Evolutionary conservation across 2,329 filamentous ascomycete genomes (phyloP).

Genomic region (Phaeosphaeriaceae sp.): DNA sequence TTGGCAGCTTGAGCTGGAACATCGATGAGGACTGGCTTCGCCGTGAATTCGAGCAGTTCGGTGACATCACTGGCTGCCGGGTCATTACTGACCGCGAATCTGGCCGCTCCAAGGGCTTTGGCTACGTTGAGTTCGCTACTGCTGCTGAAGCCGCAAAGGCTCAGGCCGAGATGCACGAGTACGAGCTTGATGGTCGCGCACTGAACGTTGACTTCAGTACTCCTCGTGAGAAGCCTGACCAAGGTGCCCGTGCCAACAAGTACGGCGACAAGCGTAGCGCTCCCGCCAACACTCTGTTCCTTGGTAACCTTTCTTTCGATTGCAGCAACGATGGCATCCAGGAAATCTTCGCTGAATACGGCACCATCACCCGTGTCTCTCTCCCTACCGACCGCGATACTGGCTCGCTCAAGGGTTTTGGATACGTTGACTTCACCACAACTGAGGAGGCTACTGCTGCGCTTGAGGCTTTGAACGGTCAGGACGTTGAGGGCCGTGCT

Average conservation of each 20-base stretch:
- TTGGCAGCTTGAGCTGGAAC: slow-evolving; percentile 90
- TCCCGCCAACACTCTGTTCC: slow-evolving; percentile 85
- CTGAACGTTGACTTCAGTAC: slow-evolving; percentile 82
- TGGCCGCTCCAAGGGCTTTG: slow-evolving; percentile 88
- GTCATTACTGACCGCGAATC: slow-evolving; percentile 83
- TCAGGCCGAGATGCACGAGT: slow-evolving; percentile 74
- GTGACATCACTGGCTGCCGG: slow-evolving; percentile 73
- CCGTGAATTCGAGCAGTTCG: slow-evolving; percentile 80
- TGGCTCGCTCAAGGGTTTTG: slow-evolving; percentile 88
- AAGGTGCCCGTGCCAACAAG: slow-evolving; percentile 64
- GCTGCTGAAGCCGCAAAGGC: slow-evolving; percentile 73
- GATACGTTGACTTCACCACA: slow-evolving; percentile 83
- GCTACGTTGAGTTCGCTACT: slow-evolving; percentile 85
- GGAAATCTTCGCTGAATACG: slow-evolving; percentile 75
- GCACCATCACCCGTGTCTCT: slow-evolving; percentile 77
- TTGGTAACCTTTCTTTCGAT: slow-evolving; percentile 89
- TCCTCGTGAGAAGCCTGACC: slow-evolving; percentile 63
- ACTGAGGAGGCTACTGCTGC: slow-evolving; percentile 83
- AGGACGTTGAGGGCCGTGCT: slow-evolving; percentile 72
- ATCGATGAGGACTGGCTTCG: slow-evolving; percentile 83
- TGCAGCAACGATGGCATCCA: slow-evolving; percentile 77
- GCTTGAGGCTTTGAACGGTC: slow-evolving; percentile 72
- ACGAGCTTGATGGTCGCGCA: slow-evolving; percentile 74
- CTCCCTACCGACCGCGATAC: slow-evolving; percentile 88
- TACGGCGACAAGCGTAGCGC: slow-evolving; percentile 82